phyloP scores from a whole-genome alignment of 169 alveolate species.

The Cyclospora cayetanensis region DNA sequence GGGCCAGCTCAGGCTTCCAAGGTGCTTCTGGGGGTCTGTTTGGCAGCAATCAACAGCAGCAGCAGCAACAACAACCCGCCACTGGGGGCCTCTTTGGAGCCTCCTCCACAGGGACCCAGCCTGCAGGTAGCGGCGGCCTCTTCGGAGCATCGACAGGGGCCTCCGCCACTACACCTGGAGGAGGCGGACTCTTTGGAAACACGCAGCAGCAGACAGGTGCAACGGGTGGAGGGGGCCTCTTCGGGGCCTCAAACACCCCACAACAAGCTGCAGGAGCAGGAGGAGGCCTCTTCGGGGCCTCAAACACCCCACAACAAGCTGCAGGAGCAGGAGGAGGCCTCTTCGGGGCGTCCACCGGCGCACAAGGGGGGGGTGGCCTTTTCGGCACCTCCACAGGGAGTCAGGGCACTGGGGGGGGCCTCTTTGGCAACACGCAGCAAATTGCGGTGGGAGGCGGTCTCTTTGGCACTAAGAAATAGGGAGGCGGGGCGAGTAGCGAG shows the following conservation, averaged over 20 bases:
- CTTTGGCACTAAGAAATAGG: neutral
- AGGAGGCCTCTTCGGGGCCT: conserved; percentile 12
- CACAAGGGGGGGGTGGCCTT: conserved; percentile 5
- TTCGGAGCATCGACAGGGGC: neutral
- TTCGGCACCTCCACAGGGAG: conserved; percentile 3
- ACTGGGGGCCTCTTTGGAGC: conserved; percentile 45
- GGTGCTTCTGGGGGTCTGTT: conserved; percentile 28
- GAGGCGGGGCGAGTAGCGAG: no score
- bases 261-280: neutral
- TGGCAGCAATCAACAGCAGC: no score
- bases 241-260: neutral
- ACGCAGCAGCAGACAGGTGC: neutral
- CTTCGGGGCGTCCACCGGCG: neutral
- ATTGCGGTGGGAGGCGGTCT: conserved; percentile 12
- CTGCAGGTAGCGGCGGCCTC: neutral
- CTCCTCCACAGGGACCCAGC: conserved; percentile 20
- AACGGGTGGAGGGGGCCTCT: conserved; percentile 2
- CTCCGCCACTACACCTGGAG: neutral
- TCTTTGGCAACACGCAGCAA: conserved; percentile 17
- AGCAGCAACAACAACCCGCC: no score
- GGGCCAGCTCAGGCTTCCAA: neutral
- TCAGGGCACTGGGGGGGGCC: neutral
- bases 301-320: neutral
- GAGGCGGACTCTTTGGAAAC: neutral
- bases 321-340: neutral